Evolutionary conservation across 768 basidiomycete species (phyloP), one percentile per base, ranked within the genome.

Genomic region (Agaricus sinodeliciosus): DNA sequence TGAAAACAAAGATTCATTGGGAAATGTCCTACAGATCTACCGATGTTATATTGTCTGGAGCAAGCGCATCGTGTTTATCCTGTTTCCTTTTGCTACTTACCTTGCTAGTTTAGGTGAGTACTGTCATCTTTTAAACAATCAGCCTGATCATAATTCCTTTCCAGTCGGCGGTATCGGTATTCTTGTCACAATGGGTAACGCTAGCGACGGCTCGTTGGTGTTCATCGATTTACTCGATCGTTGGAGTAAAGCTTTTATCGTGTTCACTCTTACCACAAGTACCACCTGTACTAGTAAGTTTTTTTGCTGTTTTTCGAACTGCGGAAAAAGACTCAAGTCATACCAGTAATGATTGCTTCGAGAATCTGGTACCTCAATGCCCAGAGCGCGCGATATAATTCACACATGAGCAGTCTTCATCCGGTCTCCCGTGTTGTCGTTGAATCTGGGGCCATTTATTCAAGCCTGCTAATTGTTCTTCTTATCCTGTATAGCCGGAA

Each of bases 241-340:
- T 27, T 72, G 72, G 71, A 72, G 72, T 46, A 50, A 66, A 8
- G 60, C 69, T 1, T 74, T 73, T 62, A 71, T 73, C 52, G 64
- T 64, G 2, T 55, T 69, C 43, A 71, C 71, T 6, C 65, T 72
- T 16, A 56, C 64, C 3, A 72, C 68, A 4, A 73, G 72, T 59
- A 57, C 70, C 36, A 62, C 65, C 41, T 74, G 71, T 48, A 70
- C 69, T 15, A 42, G 69, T 68, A 48, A 43, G 66, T 48, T 26
- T 48, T 26, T 0, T 11, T 15, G 19, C 1, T 16, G 6, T 22
- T 43, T 11, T 4, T 6, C n/a, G 45, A 28, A n/a, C 6, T 45
- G 43, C 0, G 31, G 13, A 25, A n/a, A 13, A 3, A 12, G 28
- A n/a, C 28, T 6, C n/a, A 34, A 12, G 25, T 4, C 26, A 28